Evolutionary conservation across 495 filamentous ascomycete species (phyloP), one percentile per base, ranked within the genome.

Genomic region (Xylaria nigripes): DNA sequence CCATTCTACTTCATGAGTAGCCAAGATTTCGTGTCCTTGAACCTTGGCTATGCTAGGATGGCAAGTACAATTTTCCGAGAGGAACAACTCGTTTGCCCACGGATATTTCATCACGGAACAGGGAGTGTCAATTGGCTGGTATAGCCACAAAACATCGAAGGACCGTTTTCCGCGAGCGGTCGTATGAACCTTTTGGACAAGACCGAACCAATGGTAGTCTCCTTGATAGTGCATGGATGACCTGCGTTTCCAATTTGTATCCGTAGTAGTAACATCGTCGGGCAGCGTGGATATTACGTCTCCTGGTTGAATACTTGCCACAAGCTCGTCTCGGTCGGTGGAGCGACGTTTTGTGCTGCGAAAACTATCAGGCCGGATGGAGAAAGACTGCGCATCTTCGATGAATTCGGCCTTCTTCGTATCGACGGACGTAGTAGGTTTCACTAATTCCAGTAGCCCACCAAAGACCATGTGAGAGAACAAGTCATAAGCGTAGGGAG

Each of bases 61-160:
- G 54, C 87, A 90, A 13, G 82, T 84, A 65, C 87, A 91, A 54
- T 90, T 81, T 58, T 89, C 81, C 0, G 84, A 87, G 8, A 91
- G 68, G 61, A 91, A 91, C 0, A 90, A 66, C 62, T 91, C 87
- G 53, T 88, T 84, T 0, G 66, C 52, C 59, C 76, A 81, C 2
- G 84, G 85, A 60, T 90, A 91, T 16, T 73, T 70, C 69, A 81
- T 80, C 13, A 74, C 68, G 2, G 72, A 72, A 49, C 86, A 83
- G 0, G 77, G 79, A 3, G 86, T 90, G 29, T 90, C 84, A 3
- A 73, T 68, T 1, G 86, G 76, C 12, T 76, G 71, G 60, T 91
- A 91, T 0, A 90, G 61, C 87, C 87, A 91, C 3, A 84, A 74
- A 3, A 87, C 77, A 44, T 83, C 73, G 8, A 90, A 76, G 23